Conservation (phyloP, 257 asterid genomes). For the Fraxinus anomala region DNA sequence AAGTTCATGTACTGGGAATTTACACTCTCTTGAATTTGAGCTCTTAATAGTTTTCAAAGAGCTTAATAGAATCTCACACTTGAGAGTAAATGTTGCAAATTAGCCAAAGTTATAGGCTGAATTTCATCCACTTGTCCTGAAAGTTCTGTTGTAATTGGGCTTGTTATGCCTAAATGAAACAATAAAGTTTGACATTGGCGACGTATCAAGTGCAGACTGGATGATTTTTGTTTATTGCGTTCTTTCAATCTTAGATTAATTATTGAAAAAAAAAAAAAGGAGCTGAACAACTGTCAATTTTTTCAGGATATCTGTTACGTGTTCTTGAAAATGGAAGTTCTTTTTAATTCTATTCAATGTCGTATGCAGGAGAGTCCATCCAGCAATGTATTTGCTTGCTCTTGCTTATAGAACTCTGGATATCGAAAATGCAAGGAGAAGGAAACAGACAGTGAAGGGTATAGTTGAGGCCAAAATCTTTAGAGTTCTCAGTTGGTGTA, state of each 20-base stretch:
- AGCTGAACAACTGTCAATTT: slow-evolving; percentile 13
- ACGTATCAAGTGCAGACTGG: background rate
- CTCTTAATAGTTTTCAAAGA: background rate
- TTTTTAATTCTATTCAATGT: slow-evolving; percentile 22
- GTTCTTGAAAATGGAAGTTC: slow-evolving; percentile 20
- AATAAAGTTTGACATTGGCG: background rate
- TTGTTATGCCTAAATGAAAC: background rate
- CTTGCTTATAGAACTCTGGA: slow-evolving; percentile 93
- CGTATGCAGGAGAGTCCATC: slow-evolving; percentile 87
- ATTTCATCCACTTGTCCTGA: background rate
- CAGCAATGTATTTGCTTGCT: slow-evolving; percentile 86
- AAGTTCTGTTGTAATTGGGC: background rate
- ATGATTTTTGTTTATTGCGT: background rate
- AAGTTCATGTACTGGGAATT: slow-evolving; percentile 19
- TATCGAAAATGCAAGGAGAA: slow-evolving; percentile 65
- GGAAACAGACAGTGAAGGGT: slow-evolving; percentile 55
- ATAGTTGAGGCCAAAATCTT: slow-evolving; percentile 59
- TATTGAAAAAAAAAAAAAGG: background rate
- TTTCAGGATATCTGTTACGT: background rate
- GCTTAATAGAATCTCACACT: background rate
- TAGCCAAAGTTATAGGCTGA: background rate
- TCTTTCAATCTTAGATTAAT: slow-evolving; percentile 4
- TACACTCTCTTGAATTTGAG: background rate
- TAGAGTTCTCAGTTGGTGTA: slow-evolving; percentile 59
- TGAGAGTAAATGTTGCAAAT: background rate